Evolutionary conservation across 805 yeast genomes (phyloP), one percentile per base, ranked within the genome.

Genomic region (Wickerhamiella sorbophila): DNA sequence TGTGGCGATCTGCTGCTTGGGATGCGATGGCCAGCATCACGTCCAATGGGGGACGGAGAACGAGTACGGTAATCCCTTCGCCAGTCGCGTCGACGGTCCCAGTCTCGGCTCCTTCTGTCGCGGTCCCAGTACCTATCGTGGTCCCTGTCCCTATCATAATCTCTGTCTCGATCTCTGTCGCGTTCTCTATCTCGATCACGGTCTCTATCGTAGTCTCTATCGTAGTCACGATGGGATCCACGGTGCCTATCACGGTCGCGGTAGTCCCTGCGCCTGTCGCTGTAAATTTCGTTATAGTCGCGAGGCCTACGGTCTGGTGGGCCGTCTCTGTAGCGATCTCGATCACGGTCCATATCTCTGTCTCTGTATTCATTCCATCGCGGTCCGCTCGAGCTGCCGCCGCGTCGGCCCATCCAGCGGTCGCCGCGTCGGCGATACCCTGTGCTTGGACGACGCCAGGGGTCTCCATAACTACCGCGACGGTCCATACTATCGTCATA

Each of bases 141-240:
- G 29, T 24, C 29, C 16, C 37, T 12, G n/a, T n/a, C 39, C 5
- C 36, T 31, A 9, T 40, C 38, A 34, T 38, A 29, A 24, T 26
- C 37, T 4, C 36, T n/a, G 33, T 42, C 42, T 8, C 39, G 33
- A 15, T 26, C 38, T 3, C 46, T 37, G 3, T 39, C 43, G 22
- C 43, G 38, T n/a, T 37, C 42, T 14, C 41, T 40, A 3, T 24
- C 39, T 3, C 42, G 32, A 15, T 44, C 46, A 4, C 18, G 34
- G 22, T 38, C 45, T 3, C 19, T 24, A n/a, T 43, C 40, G n/a
- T 40, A 31, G 32, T 34, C 37, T 24, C 29, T 24, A 24, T 42
- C 44, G 12, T 46, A 43, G 20, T 45, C 50, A 2, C 50, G 24
- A 10, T 43, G 44, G 4, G 46, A 38, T 17, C 43, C 47, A 6